Base-by-base conservation (phyloP, 2,329 filamentous ascomycete genomes). In the Pseudopyrenochaeta lycopersici region DNA sequence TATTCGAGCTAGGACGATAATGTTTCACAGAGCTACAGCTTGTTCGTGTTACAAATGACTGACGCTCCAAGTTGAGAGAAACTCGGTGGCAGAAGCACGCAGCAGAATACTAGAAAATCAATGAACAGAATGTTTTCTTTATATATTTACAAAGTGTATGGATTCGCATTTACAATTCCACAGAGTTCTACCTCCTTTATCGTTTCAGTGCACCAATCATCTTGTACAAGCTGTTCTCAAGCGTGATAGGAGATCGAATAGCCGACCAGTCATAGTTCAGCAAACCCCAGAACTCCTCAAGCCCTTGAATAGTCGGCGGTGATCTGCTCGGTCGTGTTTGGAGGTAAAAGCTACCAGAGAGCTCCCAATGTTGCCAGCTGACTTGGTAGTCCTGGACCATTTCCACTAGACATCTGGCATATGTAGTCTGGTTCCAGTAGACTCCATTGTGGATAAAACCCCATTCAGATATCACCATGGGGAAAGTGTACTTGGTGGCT, bases 321-420 rank as follows among this genome's bases (percentile, higher is more conserved):
- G 55, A 60, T 14, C 70, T 57, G 5, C 57, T 55, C 7, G 70
- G 70, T 46, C 71, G 59, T 2, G 71, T 80, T 77, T 81, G 81
- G 15, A 71, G 57, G 33, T 70, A 72, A 33, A 66, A 71, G 36
- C 64, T 70, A 4, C 71, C 70, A 1, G 66, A 66, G 1, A 73
- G 46, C 35, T 71, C 68, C 70, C 68, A 73, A 20, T 72, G 67
- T 49, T 65, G 61, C 68, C 67, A 72, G 30, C 66, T 56, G 15
- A 71, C 63, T 45, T 70, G 48, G 33, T 69, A 74, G 21, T 71
- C 64, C 40, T 67, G 46, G 3, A 72, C 69, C 69, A 72, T 73
- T 42, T 73, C 67, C 7, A 71, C 55, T 35, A 70, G 43, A 36
- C 69, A 74, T 39, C 56, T 66, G 4, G 66, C 67, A 43, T 74